Evolutionary conservation across 2,329 filamentous ascomycete species (phyloP).

Genomic region (Ascochyta koolunga): DNA sequence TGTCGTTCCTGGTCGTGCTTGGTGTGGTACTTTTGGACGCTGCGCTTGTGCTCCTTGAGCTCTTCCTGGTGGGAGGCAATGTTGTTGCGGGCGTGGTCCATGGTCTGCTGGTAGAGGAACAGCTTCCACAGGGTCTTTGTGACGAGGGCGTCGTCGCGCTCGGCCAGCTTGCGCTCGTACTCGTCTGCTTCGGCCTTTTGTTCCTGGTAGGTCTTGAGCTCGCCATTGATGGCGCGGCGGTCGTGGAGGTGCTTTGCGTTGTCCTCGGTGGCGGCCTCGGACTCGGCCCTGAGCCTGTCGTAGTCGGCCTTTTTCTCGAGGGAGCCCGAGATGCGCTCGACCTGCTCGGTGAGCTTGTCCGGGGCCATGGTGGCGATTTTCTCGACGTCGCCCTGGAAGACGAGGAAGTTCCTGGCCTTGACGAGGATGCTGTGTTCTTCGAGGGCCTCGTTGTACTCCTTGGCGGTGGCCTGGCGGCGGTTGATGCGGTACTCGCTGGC

Average conservation of each 20-base stretch:
- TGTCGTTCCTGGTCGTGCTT: conserved; percentile 80
- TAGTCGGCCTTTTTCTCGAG: conserved; percentile 94
- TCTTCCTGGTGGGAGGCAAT: conserved; percentile 96
- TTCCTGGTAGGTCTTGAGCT: conserved; percentile 97
- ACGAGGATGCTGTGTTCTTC: conserved; percentile 96
- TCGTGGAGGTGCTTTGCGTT: conserved; percentile 87
- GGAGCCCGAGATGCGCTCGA: conserved; percentile 97
- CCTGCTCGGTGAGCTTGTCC: conserved; percentile 88
- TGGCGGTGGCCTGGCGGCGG: conserved; percentile 83
- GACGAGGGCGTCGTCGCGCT: conserved; percentile 88
- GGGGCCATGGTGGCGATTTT: conserved; percentile 95
- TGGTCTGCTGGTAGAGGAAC: conserved; percentile 90
- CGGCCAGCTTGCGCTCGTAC: conserved; percentile 87
- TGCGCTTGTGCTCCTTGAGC: conserved; percentile 87
- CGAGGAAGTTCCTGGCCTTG: conserved; percentile 95
- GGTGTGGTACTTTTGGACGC: conserved; percentile 82
- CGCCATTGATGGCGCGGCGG: conserved; percentile 91
- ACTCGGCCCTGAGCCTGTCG: conserved; percentile 83
- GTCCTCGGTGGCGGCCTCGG: conserved; percentile 85
- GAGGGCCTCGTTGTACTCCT: conserved; percentile 90
- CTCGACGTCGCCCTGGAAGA: conserved; percentile 98
- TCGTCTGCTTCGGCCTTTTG: conserved; percentile 95
- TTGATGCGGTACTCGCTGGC: conserved; percentile 98
- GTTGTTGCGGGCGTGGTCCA: conserved; percentile 87
- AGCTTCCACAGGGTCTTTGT: conserved; percentile 96